phyloP scores from a whole-genome alignment of 1,284 basidiomycete genomes.

The Ustilago nuda region DNA sequence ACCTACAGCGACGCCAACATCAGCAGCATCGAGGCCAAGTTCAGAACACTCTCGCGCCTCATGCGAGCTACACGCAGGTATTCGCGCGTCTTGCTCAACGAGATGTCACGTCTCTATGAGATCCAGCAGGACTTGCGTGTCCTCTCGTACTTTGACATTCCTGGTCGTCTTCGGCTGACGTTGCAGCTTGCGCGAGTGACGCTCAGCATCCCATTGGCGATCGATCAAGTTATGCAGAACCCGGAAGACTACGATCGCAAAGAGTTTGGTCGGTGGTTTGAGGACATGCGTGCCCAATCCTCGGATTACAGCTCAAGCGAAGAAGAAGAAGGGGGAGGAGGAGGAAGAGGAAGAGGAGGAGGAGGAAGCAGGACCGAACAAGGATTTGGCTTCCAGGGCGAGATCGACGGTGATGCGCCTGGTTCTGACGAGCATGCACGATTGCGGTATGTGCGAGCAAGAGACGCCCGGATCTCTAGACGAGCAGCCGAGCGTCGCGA shows the following conservation, averaged over 20 bases:
- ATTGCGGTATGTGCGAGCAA: slow-evolving; percentile 39
- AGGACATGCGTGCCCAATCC: slow-evolving; percentile 40
- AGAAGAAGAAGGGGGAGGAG: slow-evolving; percentile 12
- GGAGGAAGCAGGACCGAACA: slow-evolving; percentile 21
- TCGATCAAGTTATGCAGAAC: slow-evolving; percentile 77
- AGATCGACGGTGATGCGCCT: slow-evolving; percentile 19
- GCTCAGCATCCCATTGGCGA: slow-evolving; percentile 79
- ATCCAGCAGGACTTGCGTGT: slow-evolving; percentile 80
- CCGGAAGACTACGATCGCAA: slow-evolving; percentile 44
- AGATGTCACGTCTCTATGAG: slow-evolving; percentile 80
- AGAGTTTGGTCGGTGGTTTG: slow-evolving; percentile 43
- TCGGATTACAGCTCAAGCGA: slow-evolving; percentile 34
- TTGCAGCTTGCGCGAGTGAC: slow-evolving; percentile 84
- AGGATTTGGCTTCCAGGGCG: slow-evolving; percentile 22
- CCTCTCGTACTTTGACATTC: slow-evolving; percentile 80
- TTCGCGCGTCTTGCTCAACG: slow-evolving; percentile 78
- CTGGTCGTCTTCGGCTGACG: slow-evolving; percentile 80
- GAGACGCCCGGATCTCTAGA: slow-evolving; percentile 43
- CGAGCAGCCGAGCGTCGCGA: slow-evolving; percentile 34
- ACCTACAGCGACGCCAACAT: slow-evolving; percentile 67
- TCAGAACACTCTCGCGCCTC: slow-evolving; percentile 65
- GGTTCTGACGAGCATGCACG: slow-evolving; percentile 42
- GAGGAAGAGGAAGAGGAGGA: slow-evolving; percentile 5
- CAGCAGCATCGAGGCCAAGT: slow-evolving; percentile 69
- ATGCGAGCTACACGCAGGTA: slow-evolving; percentile 78